Evolutionary conservation across 805 yeast species (phyloP), one percentile per base, ranked within the genome.

Genomic region (Yamadazyma olivae): DNA sequence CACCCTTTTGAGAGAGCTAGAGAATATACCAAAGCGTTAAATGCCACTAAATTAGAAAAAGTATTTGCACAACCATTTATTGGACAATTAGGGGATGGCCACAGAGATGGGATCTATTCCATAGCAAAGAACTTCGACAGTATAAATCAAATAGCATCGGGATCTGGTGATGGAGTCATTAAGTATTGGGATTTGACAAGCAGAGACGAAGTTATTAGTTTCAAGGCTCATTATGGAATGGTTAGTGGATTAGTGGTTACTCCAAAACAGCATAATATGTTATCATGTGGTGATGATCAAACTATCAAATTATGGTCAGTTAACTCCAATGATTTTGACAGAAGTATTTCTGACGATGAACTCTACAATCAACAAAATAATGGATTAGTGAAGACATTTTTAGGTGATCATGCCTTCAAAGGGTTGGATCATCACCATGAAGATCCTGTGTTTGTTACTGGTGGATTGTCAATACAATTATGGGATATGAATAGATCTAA

Each of bases 1-100:
- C 99, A 93, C 64, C 99, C 97, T 0, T 91, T 93, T 53, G 98
- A 93, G 63, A 73, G 98, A 49, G 97, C 98, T 5, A 74, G 99
- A 55, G 99, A 93, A 61, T 93, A 93, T 54, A 86, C 97, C 14
- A 77, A 90, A 47, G 98, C 98, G 0, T 64, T 93, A 35, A 91
- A 87, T 38, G 98, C 99, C 18, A 90, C 98, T 12, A 93, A 93
- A 57, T 60, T 93, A 64, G 98, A 91, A 56, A 75, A 97, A 48
- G 83, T 93, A 85, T 93, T 93, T 74, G 98, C 99, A 0, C 90
- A 90, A 54, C 99, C 99, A 2, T 93, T 93, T 60, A 72, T 95
- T 15, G 96, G 95, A 1, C 98, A 93, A 56, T 64, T 93, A 24
- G 99, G 99, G 3, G 75, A 77, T 42, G 99, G 99, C 6, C 99